Percentiles rank a stretch among this genome's conserved stretches.
Conservation (phyloP, 148 eudicot species). For the Chenopodium berlandieri region DNA sequence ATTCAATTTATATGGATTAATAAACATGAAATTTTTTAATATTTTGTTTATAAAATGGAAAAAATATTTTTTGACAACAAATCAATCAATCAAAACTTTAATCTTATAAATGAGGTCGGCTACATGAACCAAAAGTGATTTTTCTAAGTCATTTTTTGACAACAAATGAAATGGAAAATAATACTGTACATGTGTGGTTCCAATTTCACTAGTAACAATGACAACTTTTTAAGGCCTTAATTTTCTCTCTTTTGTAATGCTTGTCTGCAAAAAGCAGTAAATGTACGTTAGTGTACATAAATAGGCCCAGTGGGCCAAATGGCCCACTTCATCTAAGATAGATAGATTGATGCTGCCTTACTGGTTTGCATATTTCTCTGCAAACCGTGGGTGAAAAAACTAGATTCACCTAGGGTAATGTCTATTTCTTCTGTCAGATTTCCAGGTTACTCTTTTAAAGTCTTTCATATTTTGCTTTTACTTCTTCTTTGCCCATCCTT, state of each 20-base stretch:
- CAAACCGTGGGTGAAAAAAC: background rate
- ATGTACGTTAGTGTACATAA: slow-evolving; percentile 17
- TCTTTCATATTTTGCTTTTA: background rate
- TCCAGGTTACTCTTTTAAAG: background rate
- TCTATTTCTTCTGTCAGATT: slow-evolving; percentile 10
- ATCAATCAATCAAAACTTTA: no score
- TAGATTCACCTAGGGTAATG: slow-evolving; percentile 22
- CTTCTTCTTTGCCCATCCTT: background rate
- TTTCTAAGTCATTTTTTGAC: background rate
- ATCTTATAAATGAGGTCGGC: no score
- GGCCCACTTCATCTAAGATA: background rate
- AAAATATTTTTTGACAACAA: no score
- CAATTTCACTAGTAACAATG: background rate
- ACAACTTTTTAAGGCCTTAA: background rate
- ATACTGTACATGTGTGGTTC: slow-evolving; percentile 11
- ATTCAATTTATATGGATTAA: background rate
- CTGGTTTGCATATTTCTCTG: slow-evolving; percentile 20
- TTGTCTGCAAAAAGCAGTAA: background rate
- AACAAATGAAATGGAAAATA: background rate
- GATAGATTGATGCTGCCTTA: background rate
- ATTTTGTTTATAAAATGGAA: no score
- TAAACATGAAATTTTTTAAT: no score
- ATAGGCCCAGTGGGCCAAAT: slow-evolving; percentile 11
- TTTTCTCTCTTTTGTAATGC: background rate
- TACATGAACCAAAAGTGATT: no score